These are phyloP conservation scores for Chlamydomonas eustigma DNA, from an alignment of 139 green algal species.

Conservation along the genomic window DNA sequence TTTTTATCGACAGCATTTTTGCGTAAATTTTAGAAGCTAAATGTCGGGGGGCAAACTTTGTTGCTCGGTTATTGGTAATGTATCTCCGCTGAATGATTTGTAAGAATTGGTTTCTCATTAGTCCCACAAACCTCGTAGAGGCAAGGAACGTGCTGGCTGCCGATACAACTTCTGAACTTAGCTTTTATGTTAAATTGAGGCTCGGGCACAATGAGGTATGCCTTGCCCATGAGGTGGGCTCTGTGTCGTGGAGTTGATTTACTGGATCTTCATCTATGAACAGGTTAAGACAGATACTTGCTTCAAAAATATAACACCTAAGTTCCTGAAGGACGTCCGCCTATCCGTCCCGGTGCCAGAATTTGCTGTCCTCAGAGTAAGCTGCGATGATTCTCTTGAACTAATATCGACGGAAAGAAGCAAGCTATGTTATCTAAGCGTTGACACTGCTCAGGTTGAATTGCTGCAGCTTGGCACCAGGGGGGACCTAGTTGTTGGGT, in stretches of 20 bases:
- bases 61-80: constrained; percentile 34
- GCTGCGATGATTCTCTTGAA: too few relatives aligned
- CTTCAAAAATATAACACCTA: constrained; percentile 16
- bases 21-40: too few relatives aligned
- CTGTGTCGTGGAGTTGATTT: too few relatives aligned
- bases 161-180: constrained; percentile 26
- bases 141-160: constrained; percentile 24
- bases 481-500: constrained; percentile 37
- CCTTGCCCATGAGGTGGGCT: too few relatives aligned
- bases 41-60: constrained; percentile 26
- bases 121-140: too few relatives aligned
- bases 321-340: constrained; percentile 41
- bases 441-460: constrained; percentile 34
- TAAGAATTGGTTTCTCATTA: too few relatives aligned
- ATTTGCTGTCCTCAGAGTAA: constrained; percentile 24
- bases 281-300: constrained; percentile 36
- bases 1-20: too few relatives aligned
- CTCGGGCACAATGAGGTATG: constrained; percentile 28
- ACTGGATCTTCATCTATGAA: too few relatives aligned
- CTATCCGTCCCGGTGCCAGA: constrained; percentile 18
- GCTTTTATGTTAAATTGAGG: constrained; percentile 37
- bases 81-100: too few relatives aligned
- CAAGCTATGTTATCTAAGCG: too few relatives aligned
- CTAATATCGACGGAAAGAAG: too few relatives aligned
- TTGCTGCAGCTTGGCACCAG: constrained; percentile 30